These are phyloP conservation scores for Cudoniella acicularis DNA, from an alignment of 495 filamentous ascomycete species.

Conservation along the genomic window DNA sequence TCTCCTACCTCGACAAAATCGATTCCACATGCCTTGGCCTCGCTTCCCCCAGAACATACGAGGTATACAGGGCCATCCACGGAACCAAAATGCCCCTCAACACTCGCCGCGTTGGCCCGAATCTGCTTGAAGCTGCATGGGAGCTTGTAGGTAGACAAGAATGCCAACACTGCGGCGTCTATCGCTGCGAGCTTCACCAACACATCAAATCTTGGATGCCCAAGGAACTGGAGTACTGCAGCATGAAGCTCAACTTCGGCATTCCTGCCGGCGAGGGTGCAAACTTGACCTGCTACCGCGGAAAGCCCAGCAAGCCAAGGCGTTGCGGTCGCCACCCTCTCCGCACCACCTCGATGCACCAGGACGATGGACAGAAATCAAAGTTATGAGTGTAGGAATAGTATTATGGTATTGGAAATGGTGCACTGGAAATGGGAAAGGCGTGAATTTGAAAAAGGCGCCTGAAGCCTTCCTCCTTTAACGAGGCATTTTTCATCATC, in stretches of 20 bases:
- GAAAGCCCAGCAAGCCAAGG: slow-evolving; percentile 41
- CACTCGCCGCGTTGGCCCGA: slow-evolving; percentile 45
- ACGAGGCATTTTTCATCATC: not conserved
- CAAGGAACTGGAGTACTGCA: slow-evolving; percentile 44
- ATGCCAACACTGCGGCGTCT: slow-evolving; percentile 42
- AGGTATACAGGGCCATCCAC: slow-evolving; percentile 46
- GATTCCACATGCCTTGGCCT: slow-evolving; percentile 53
- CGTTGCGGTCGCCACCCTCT: slow-evolving; percentile 45
- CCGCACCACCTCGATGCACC: slow-evolving; percentile 4
- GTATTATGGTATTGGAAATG: not conserved
- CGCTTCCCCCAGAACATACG: slow-evolving; percentile 46
- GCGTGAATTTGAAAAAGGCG: not conserved
- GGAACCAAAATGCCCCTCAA: slow-evolving; percentile 43
- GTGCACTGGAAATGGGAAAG: not conserved
- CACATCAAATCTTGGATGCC: slow-evolving; percentile 52
- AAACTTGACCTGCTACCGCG: slow-evolving; percentile 42
- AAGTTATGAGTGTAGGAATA: not conserved
- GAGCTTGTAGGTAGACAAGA: slow-evolving; percentile 35
- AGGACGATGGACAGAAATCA: not conserved
- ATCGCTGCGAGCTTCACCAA: slow-evolving; percentile 49
- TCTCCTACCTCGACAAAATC: slow-evolving; percentile 50
- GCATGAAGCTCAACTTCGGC: slow-evolving; percentile 47
- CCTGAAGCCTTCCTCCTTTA: not conserved
- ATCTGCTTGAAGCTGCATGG: slow-evolving; percentile 54
- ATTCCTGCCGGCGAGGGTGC: slow-evolving; percentile 32